Evolutionary conservation across 2,329 filamentous ascomycete genomes (phyloP).

Genomic region (Penicillium sp.): DNA sequence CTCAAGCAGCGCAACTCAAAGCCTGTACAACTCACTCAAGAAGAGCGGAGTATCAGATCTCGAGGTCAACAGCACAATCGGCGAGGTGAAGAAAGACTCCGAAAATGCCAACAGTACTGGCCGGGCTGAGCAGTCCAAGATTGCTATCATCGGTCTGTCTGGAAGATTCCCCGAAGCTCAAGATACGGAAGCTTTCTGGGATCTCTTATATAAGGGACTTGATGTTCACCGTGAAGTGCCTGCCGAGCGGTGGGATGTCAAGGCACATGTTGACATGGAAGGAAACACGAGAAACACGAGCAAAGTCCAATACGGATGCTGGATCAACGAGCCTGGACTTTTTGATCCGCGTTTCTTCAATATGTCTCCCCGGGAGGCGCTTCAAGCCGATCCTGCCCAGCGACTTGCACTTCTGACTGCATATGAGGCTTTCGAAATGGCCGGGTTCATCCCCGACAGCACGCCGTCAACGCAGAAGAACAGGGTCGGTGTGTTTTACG

Average conservation of each 20-base stretch:
- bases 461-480: slow-evolving; percentile 67
- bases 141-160: slow-evolving; percentile 83
- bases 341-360: slow-evolving; percentile 88
- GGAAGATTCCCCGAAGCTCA: slow-evolving; percentile 75
- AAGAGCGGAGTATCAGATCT: slow-evolving; percentile 31
- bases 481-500: slow-evolving; percentile 73
- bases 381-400: slow-evolving; percentile 80
- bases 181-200: slow-evolving; percentile 72
- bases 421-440: slow-evolving; percentile 81
- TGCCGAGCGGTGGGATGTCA: slow-evolving; percentile 71
- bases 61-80: slow-evolving; percentile 30
- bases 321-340: slow-evolving; percentile 71
- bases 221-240: slow-evolving; percentile 67
- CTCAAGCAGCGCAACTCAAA: slow-evolving; percentile 36
- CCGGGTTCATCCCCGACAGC: slow-evolving; percentile 72
- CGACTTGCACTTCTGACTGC: slow-evolving; percentile 74
- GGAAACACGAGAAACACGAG: slow-evolving; percentile 76
- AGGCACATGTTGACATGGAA: slow-evolving; percentile 69
- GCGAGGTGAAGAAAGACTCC: slow-evolving; percentile 27
- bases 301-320: slow-evolving; percentile 75
- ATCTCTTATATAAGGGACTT: slow-evolving; percentile 71
- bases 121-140: slow-evolving; percentile 57
- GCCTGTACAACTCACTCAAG: slow-evolving; percentile 35
- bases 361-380: slow-evolving; percentile 79
- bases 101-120: slow-evolving; percentile 30